Evolutionary conservation across 306 rosid genomes (phyloP), one percentile per base, ranked within the genome.

Genomic region (Phaseolus lunatus): DNA sequence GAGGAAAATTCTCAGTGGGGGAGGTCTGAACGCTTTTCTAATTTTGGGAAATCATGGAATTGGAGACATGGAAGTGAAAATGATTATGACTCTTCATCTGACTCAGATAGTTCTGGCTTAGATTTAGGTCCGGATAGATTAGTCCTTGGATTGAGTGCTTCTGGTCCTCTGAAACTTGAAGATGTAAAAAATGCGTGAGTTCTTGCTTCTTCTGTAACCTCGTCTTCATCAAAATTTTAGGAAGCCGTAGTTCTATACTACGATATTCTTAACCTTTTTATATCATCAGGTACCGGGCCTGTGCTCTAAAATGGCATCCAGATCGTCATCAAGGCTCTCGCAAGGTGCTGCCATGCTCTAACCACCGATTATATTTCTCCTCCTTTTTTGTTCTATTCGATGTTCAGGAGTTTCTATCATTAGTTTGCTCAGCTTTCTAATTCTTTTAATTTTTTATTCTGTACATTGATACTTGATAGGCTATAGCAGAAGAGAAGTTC

Each of bases 301-400:
- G 94, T 79, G 97, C 97, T 2, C 80, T 90, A 49, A 90, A 90
- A 84, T 93, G 96, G 96, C 97, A 93, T 79, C 97, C 97, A 0
- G 94, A 93, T 85, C 96, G 97, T 18, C 96, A 93, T 78, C 94
- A 86, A 62, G 94, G 97, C 71, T 82, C 96, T 82, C 89, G 92
- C 66, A 93, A 90, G 96, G 96, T 89, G 48, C 68, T 45, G 56
- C 63, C 53, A 24, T 50, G 41, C 65, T 57, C 72, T 59, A 49
- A 70, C 37, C 10, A 27, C 64, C 27, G 18, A 29, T 39, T 33
- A 5, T 35, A 15, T 23, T 35, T 9, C 47, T 44, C 47, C 9
- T 29, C 23, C 73, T 54, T 54, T 29, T 26, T 31, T 49, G n/a
- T 71, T 71, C 19, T 63, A 24, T 31, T 64, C 7, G 47, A 9